Conservation (phyloP, 169 alveolate species). For the Theileria luwenshuni region DNA sequence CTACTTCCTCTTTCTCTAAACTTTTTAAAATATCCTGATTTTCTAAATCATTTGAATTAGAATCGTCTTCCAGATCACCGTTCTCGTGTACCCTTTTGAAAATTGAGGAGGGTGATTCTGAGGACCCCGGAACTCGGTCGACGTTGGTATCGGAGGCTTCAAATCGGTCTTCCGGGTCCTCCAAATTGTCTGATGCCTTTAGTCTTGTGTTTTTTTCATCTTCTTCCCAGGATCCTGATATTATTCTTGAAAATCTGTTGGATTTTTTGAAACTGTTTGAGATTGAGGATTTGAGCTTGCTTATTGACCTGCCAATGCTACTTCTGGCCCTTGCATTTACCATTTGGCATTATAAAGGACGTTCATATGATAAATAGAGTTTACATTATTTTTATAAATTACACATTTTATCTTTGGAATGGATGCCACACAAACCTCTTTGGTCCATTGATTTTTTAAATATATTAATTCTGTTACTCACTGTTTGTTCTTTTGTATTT, state of each 20-base stretch:
- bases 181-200: neutral
- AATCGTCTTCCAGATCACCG: neutral
- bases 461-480: too few relatives aligned
- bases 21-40: neutral
- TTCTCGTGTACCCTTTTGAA: too few relatives aligned
- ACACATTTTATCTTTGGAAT: neutral
- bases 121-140: neutral
- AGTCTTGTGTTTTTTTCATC: neutral
- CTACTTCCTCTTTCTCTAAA: conserved; percentile 26
- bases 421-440: conserved; percentile 6
- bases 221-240: neutral
- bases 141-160: neutral
- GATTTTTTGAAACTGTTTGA: conserved; percentile 17
- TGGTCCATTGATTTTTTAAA: neutral
- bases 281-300: conserved; percentile 12
- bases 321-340: neutral
- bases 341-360: conserved; percentile 10
- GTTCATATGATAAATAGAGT: neutral
- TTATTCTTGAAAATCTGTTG: conserved; percentile 7
- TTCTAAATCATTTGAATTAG: conserved; percentile 8
- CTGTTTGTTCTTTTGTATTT: too few relatives aligned
- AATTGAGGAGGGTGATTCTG: neutral
- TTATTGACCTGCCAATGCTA: conserved; percentile 17
- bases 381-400: too few relatives aligned
- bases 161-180: neutral